Conservation (phyloP, 495 filamentous ascomycete genomes). For the Podospora didyma region DNA sequence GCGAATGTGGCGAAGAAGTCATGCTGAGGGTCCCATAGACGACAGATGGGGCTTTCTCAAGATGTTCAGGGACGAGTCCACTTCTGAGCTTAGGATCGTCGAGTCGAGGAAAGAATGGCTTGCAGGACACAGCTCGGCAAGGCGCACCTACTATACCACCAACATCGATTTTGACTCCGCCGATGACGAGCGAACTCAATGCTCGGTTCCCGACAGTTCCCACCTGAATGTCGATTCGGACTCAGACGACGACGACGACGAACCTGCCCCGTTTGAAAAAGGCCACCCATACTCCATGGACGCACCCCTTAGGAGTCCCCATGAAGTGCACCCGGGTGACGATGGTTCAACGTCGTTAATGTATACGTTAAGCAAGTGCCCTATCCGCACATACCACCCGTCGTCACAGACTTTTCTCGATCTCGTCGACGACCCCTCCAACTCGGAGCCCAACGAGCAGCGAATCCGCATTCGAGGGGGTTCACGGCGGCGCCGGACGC, state of each 20-base stretch:
- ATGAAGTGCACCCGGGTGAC: conserved; percentile 28
- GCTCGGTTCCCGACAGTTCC: no score
- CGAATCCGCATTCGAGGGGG: conserved; percentile 28
- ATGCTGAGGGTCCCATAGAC: conserved; percentile 71
- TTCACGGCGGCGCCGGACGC: conserved; percentile 45
- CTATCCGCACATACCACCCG: conserved; percentile 56
- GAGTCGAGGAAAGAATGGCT: conserved; percentile 73
- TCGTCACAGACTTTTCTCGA: conserved; percentile 60
- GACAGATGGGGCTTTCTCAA: conserved; percentile 70
- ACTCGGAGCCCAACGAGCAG: conserved; percentile 28
- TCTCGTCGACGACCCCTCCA: conserved; percentile 55
- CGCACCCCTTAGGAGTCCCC: conserved; percentile 11
- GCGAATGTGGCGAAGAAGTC: conserved; percentile 61
- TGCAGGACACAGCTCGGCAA: conserved; percentile 52
- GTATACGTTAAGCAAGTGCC: conserved; percentile 55
- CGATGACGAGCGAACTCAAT: neutral
- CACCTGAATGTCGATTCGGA: neutral
- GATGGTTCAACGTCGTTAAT: conserved; percentile 37
- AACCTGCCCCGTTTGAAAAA: conserved; percentile 4
- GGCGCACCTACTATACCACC: conserved; percentile 66
- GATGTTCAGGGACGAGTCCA: conserved; percentile 59
- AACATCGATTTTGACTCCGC: conserved; percentile 45
- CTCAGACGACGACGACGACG: neutral
- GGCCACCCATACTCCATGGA: neutral
- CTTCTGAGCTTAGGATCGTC: conserved; percentile 56